Evolutionary conservation across 768 basidiomycete genomes (phyloP), one percentile per base, ranked within the genome.

Genomic region (Leccinum disarticulatum): DNA sequence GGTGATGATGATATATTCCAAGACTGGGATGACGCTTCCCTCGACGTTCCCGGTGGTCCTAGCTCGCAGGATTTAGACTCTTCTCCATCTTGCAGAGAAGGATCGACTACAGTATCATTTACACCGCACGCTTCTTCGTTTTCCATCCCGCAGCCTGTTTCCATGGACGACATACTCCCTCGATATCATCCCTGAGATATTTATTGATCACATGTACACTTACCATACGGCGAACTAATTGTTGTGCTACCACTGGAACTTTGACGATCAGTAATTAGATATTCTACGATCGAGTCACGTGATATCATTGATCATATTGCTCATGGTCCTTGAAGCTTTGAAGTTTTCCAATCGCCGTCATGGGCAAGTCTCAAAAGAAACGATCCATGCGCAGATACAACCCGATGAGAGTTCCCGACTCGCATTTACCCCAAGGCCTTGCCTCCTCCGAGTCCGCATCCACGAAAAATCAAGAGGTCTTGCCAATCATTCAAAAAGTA

Each of bases 361-460:
- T 98, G 95, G 95, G 93, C 66, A 97, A 96, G 75, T 86, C 91
- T 43, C 93, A 95, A 71, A 96, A 95, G 77, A 93, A 93, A 71
- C 82, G 84, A 58, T 70, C 83, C 9, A 87, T 87, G 88, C 86
- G 91, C 48, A 80, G 95, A 58, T 95, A 97, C 74, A 97, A 98
- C 68, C 95, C 95, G 8, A 82, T 97, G 78, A 83, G 95, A 36
- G 94, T 98, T 0, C 95, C 95, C 22, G 95, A 97, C 74, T 87
- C 90, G 3, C 94, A 97, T 79, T 77, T 98, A 4, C 87, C 91
- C 3, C 83, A 86, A 61, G 95, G 95, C 4, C 84, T 93, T 17
- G 85, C 83, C 3, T 83, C 89, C 2, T 92, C 87, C 2, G 82
- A 87, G 7, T 81, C 87, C 50, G 80, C 86, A 15, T 91, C 88